Conservation (phyloP, 345 rosid species). For the Citropsis articulata region DNA sequence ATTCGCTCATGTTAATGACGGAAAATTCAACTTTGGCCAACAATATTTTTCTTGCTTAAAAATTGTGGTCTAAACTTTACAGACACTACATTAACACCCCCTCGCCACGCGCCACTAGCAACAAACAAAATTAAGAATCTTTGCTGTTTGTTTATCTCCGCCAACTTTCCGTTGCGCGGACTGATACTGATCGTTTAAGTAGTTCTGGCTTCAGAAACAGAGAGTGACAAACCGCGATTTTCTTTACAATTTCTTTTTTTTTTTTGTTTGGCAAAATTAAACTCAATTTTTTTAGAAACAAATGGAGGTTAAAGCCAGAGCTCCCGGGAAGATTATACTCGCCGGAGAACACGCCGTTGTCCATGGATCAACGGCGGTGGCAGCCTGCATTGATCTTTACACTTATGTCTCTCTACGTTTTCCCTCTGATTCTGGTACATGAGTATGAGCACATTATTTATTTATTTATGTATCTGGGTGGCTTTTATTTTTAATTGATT, state of each 20-base stretch:
- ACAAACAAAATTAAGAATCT: slow-evolving; percentile 3
- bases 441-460: neutral
- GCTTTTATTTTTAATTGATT: neutral
- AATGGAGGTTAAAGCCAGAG: slow-evolving; percentile 93
- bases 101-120: neutral
- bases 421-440: slow-evolving; percentile 50
- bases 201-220: neutral
- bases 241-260: neutral
- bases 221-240: neutral
- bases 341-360: slow-evolving; percentile 97
- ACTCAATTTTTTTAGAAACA: neutral
- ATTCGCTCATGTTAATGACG: neutral
- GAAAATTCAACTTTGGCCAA: neutral
- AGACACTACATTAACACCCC: neutral
- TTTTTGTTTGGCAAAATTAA: neutral
- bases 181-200: neutral
- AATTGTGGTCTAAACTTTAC: neutral
- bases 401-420: slow-evolving; percentile 57
- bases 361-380: slow-evolving; percentile 90
- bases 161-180: neutral
- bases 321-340: slow-evolving; percentile 95
- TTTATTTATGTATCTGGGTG: neutral
- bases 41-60: neutral
- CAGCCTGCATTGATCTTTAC: slow-evolving; percentile 85
- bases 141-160: neutral